Evolutionary conservation across 352 stramenopile species (phyloP).

Genomic region (Globisporangium polare): DNA sequence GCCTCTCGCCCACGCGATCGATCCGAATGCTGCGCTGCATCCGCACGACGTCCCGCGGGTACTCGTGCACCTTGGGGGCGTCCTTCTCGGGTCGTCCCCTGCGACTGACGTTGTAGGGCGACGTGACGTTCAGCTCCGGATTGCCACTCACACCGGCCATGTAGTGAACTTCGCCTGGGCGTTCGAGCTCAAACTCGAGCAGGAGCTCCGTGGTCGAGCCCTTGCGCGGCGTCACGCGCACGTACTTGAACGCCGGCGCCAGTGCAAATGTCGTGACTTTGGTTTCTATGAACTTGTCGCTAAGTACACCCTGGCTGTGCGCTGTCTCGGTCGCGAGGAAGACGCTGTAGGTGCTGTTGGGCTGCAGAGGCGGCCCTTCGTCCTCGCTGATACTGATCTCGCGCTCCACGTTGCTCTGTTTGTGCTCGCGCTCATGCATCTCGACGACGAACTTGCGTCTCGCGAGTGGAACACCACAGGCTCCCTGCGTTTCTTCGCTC

Average conservation of each 20-base stretch:
- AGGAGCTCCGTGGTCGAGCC: conserved; percentile 76
- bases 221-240: conserved; percentile 44
- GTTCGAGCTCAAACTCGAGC: conserved; percentile 48
- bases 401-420: conserved; percentile 33
- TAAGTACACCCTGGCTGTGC: conserved; percentile 55
- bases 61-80: conserved; percentile 45
- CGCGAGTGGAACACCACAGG: conserved; percentile 5
- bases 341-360: conserved; percentile 52
- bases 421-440: conserved; percentile 36
- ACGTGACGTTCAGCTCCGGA: conserved; percentile 63
- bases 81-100: conserved; percentile 36
- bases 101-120: conserved; percentile 70
- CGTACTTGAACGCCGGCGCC: conserved; percentile 41
- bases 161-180: conserved; percentile 69
- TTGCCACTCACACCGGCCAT: conserved; percentile 57
- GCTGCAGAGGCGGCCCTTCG: conserved; percentile 11
- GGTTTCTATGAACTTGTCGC: conserved; percentile 31
- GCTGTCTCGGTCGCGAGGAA: conserved; percentile 52
- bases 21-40: conserved; percentile 38
- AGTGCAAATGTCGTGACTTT: conserved; percentile 38
- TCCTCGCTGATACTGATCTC: conserved; percentile 13
- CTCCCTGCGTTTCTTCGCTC: not conserved
- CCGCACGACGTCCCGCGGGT: conserved; percentile 54
- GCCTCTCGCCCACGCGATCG: conserved; percentile 16
- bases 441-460: conserved; percentile 12